Conservation (phyloP, 106 monocot genomes). For the Acanthochlamys bracteata region DNA sequence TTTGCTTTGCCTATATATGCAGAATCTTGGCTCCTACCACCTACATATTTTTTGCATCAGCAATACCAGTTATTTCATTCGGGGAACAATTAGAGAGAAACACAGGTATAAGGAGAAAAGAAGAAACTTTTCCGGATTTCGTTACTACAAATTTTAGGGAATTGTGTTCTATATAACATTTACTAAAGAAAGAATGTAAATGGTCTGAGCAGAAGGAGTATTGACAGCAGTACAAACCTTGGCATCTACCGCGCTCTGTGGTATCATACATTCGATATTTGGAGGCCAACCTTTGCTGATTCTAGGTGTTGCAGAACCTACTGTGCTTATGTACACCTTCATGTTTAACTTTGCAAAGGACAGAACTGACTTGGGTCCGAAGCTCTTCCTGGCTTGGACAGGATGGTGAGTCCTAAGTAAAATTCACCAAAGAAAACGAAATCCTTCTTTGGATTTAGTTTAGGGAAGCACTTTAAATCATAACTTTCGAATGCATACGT, state of each 20-base stretch:
- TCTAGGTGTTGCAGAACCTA: slow-evolving; percentile 79
- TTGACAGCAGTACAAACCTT: slow-evolving; percentile 80
- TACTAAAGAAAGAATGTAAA: neutral
- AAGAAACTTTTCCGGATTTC: neutral
- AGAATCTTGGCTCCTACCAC: slow-evolving; percentile 36
- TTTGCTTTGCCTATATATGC: neutral
- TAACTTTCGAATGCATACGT: neutral
- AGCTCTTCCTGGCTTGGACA: slow-evolving; percentile 75
- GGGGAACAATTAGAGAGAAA: slow-evolving; percentile 77
- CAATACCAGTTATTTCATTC: slow-evolving; percentile 86
- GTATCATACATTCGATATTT: slow-evolving; percentile 68
- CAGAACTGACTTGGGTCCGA: slow-evolving; percentile 48
- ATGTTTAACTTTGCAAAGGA: slow-evolving; percentile 80
- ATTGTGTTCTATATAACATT: neutral
- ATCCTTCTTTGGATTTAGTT: neutral
- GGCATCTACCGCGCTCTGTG: slow-evolving; percentile 72
- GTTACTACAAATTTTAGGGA: neutral
- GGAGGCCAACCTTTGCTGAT: slow-evolving; percentile 80
- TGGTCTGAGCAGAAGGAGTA: slow-evolving; percentile 39
- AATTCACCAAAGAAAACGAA: neutral
- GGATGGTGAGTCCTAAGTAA: slow-evolving; percentile 45
- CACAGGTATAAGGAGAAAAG: slow-evolving; percentile 35
- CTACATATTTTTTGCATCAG: slow-evolving; percentile 89
- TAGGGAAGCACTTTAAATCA: neutral
- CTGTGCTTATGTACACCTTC: slow-evolving; percentile 91